Base-by-base conservation (phyloP, 768 basidiomycete genomes). In the Polyporus arcularius region DNA sequence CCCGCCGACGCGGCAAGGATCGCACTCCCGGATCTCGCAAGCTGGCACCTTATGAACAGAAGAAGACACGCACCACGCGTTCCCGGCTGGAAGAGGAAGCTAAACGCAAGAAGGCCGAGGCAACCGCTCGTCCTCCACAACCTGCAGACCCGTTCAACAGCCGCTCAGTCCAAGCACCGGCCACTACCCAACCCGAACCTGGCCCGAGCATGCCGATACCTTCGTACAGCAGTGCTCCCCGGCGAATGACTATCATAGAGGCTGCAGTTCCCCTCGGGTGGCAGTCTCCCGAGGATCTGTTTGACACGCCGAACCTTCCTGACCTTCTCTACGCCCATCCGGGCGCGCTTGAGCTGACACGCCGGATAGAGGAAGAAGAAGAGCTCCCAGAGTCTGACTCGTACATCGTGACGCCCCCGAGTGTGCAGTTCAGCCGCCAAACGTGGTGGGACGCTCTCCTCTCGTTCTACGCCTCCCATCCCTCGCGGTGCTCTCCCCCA, bases 1-100 rank as follows among this genome's bases (percentile, higher is more conserved):
- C 91, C 10, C 90, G 88, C 65, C 86, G 91, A 42, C 83, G 91
- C 46, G 91, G 91, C 1, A 91, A 90, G 4, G 91, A 92, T 73
- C 89, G 83, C 72, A 82, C 77, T 0, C 89, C 89, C 16, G 90
- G 91, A 28, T 88, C 88, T 30, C 87, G 91, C 31, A 88, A 90
- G 68, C 82, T 56, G 21, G 60, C 54, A 0, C 50, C 60, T 3
- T 53, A 38, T 26, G 42, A 41, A 14, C 65, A 65, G 30, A 72
- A 71, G 70, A 74, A 75, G 68, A 73, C 67, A 46, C 72, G 73
- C 57, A 73, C 67, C 56, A 68, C 63, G 16, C 68, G 59, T 57
- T 57, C 59, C 46, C 43, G 55, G 53, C 12, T 54, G 21, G 57
- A 58, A 32, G 60, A 57, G 32, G 60, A 61, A 15, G 51, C 49